Evolutionary conservation across 768 basidiomycete genomes (phyloP), one percentile per base, ranked within the genome.

Genomic region (Pleurotus pulmonarius): DNA sequence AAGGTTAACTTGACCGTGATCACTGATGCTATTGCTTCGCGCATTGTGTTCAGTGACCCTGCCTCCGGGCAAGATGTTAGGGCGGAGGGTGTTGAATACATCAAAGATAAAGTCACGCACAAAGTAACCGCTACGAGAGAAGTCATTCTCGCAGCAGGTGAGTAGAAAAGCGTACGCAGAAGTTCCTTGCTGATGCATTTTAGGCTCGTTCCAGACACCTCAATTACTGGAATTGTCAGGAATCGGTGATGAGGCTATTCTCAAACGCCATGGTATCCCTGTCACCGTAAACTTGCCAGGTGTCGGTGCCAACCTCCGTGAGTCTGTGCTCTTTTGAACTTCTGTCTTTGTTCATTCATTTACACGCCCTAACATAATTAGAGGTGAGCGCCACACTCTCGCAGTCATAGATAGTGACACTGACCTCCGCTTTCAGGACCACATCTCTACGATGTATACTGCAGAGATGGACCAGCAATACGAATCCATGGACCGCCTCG

Each of bases 81-180:
- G 26, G 63, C 69, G 1, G 45, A 60, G 12, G 68, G 61, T 2
- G 61, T 67, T 16, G 65, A 64, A 41, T 70, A 62, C 45, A 43
- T 55, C 13, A 47, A 59, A 22, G 59, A 58, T 34, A 63, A 65
- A 3, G 58, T 55, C 37, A 53, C 56, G 22, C 59, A 61, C 49
- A 61, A 52, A 39, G 63, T 52, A 13, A 58, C 58, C 44, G 62
- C 61, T 9, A 52, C 58, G 1, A 78, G 77, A 61, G 82, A 83
- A 63, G 80, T 81, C 49, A 73, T 82, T 45, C 62, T 76, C 5
- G 61, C 74, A 5, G 73, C 70, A 16, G 79, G 79, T 44, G 66
- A n/a, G 56, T 29, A 13, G 41, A 15, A 29, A 12, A 55, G n/a
- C 25, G 3, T 20, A 18, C 15, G 11, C 15, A 12, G 8, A 18